Evolutionary conservation across 2,329 filamentous ascomycete genomes (phyloP).

Genomic region (Ophiostoma angusticollis): DNA sequence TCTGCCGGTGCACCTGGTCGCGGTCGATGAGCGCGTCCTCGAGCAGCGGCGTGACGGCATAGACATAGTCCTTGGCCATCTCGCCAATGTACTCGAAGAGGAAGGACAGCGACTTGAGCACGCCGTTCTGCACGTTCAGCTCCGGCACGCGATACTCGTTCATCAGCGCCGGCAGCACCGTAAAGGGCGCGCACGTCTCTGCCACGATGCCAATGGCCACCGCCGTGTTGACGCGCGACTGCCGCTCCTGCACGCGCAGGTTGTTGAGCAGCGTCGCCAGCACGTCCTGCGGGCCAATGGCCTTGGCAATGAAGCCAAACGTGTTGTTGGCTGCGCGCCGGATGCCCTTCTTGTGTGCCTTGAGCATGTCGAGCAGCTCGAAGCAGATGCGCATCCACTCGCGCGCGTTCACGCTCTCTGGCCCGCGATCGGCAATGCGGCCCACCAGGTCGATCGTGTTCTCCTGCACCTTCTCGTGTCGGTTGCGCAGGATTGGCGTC

Average conservation of each 20-base stretch:
- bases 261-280: slow-evolving; percentile 93
- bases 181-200: slow-evolving; percentile 96
- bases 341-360: slow-evolving; percentile 99
- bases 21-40: slow-evolving; percentile 96
- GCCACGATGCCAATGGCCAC: slow-evolving; percentile 98
- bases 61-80: slow-evolving; percentile 99
- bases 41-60: slow-evolving; percentile 87
- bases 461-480: slow-evolving; percentile 97
- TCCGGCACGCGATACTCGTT: slow-evolving; percentile 98
- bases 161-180: slow-evolving; percentile 95
- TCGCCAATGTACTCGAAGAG: slow-evolving; percentile 98
- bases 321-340: slow-evolving; percentile 97
- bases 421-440: slow-evolving; percentile 92
- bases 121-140: slow-evolving; percentile 96
- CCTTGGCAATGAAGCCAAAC: slow-evolving; percentile 98
- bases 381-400: slow-evolving; percentile 99
- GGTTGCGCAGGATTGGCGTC: slow-evolving; percentile 94
- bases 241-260: slow-evolving; percentile 88
- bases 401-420: slow-evolving; percentile 88
- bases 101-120: slow-evolving; percentile 92
- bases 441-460: slow-evolving; percentile 98
- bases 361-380: slow-evolving; percentile 96
- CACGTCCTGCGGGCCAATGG: slow-evolving; percentile 95
- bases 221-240: slow-evolving; percentile 95
- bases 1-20: slow-evolving; percentile 95